phyloP scores from a whole-genome alignment of 257 asterid genomes.

The Rubia yunnanensis region DNA sequence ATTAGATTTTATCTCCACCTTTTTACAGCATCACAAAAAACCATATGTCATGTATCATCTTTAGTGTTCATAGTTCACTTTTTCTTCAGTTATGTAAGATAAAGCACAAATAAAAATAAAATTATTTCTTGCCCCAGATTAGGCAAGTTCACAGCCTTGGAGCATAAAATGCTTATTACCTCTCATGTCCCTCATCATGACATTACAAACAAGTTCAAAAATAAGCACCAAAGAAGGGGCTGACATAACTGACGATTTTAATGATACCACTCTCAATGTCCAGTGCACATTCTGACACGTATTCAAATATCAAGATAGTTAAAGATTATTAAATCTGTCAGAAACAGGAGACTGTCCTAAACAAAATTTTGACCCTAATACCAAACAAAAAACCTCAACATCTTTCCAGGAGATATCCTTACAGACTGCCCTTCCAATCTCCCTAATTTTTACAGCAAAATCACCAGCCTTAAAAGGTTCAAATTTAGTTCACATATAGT shows the following conservation, averaged over 20 bases:
- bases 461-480: neutral
- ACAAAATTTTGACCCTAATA: neutral
- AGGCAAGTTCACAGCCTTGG: neutral
- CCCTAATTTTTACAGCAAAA: neutral
- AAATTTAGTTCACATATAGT: neutral
- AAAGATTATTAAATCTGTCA: neutral
- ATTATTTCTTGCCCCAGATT: neutral
- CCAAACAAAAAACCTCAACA: neutral
- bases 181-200: neutral
- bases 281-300: neutral
- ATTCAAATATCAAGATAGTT: neutral
- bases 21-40: slow-evolving; percentile 3
- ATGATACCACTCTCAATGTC: neutral
- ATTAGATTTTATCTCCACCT: slow-evolving; percentile 4
- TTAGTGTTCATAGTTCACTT: neutral
- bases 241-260: neutral
- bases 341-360: neutral
- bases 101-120: neutral
- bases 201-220: neutral
- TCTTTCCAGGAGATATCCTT: neutral
- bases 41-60: neutral
- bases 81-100: neutral
- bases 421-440: neutral
- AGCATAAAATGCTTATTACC: neutral
- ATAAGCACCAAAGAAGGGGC: neutral